Base-by-base conservation (phyloP, 2,329 filamentous ascomycete species). In the Periglandula ipomoeae region DNA sequence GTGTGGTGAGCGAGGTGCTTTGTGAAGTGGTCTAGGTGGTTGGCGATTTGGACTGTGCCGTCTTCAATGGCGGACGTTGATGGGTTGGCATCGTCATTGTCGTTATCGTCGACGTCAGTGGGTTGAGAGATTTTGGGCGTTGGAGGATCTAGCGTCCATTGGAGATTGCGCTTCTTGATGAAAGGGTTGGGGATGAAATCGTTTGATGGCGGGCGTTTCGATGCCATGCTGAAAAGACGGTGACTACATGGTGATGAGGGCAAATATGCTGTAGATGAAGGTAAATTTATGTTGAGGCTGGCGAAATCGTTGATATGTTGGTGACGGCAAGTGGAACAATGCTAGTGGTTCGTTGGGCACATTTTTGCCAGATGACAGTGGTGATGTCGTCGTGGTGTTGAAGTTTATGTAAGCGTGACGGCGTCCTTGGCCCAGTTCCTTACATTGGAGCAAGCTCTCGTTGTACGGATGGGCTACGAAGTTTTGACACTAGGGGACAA, bases 131-230 rank as follows among this genome's bases (percentile, higher is more conserved):
- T 13, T 17, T 8, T 10, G 27, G 20, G 9, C 9, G 30, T 19
- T 1, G 51, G 55, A 20, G 58, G 48, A 13, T 63, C 56, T 10
- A 72, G 54, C 5, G 60, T 66, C 72, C 71, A 75, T 55, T 65
- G 54, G 5, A 73, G 61, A 51, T 75, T 74, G 20, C 62, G 61
- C 52, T 67, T 71, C 58, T 75, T 75, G 52, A 73, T 66, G 50
- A 72, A 70, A 1, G 72, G 70, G 45, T 74, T 74, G 2, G 65
- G 52, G 8, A 73, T 67, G 45, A 74, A 55, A 20, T 57, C 53
- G 2, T 56, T 51, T 2, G 63, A 65, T 23, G 50, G 49, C 8
- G 27, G 27, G 27, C 22, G 30, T 39, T 52, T 50, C 17, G 44
- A 24, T 20, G 44, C 41, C 37, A 50, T 50, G 47, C 24, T 34